A percentile compares a stretch with the other conserved stretches of the same genome.
Conservation (phyloP, 805 yeast species). For the Lipomyces japonicus region DNA sequence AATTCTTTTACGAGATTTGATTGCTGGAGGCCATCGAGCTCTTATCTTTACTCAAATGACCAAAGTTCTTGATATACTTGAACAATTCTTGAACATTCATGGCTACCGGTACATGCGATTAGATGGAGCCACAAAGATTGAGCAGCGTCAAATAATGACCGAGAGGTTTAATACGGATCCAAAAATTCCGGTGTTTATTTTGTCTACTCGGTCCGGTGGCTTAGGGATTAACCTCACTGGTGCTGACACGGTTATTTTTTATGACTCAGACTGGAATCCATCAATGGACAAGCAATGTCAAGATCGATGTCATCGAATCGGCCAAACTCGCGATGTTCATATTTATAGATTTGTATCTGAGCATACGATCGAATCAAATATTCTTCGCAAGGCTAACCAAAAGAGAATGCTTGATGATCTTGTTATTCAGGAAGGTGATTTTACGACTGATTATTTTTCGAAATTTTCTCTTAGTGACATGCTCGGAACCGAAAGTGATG, state of each 20-base stretch:
- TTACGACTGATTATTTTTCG: conserved; percentile 93
- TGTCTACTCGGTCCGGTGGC: conserved; percentile 97
- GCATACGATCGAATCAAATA: conserved; percentile 92
- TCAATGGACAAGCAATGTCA: conserved; percentile 99
- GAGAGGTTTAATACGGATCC: conserved; percentile 88
- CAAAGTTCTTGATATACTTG: conserved; percentile 86
- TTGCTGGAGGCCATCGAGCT: conserved; percentile 87
- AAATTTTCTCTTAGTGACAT: conserved; percentile 81
- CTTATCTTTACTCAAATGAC: conserved; percentile 98
- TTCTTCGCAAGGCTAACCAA: conserved; percentile 72
- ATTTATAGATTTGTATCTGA: conserved; percentile 95
- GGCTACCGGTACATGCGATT: conserved; percentile 92
- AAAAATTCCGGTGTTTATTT: conserved; percentile 80
- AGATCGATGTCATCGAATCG: conserved; percentile 98
- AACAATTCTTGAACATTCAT: conserved; percentile 87
- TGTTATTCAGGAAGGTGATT: conserved; percentile 93
- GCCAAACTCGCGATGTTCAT: conserved; percentile 96
- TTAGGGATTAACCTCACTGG: conserved; percentile 96
- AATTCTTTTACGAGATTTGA: conserved; percentile 64
- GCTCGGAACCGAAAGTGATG: conserved; percentile 47
- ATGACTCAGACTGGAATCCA: conserved; percentile 99
- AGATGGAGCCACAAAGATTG: conserved; percentile 97
- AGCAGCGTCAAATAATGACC: conserved; percentile 90
- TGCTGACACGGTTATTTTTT: conserved; percentile 97
- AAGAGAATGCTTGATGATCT: conserved; percentile 76